These are phyloP conservation scores for Scedosporium minutisporum DNA, from an alignment of 2,329 filamentous ascomycete species.

Conservation along the genomic window DNA sequence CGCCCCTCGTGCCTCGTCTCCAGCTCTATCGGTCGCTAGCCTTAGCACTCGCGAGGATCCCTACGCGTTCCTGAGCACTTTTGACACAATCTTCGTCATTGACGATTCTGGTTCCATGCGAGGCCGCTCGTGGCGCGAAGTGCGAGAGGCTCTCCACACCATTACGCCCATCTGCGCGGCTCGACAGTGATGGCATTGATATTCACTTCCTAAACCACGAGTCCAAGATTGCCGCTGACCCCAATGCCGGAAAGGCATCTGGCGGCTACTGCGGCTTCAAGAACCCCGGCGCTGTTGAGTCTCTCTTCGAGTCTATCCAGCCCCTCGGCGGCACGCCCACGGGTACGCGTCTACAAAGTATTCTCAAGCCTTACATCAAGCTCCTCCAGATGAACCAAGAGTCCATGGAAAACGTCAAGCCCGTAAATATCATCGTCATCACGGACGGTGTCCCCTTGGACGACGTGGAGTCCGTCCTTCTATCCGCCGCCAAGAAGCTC, in stretches of 20 bases:
- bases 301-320: conserved; percentile 59
- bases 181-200: conserved; percentile 78
- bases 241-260: conserved; percentile 23
- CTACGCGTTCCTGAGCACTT: conserved; percentile 66
- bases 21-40: conserved; percentile 11
- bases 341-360: conserved; percentile 57
- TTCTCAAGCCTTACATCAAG: conserved; percentile 63
- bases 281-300: conserved; percentile 44
- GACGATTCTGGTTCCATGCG: conserved; percentile 89
- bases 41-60: conserved; percentile 47
- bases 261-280: conserved; percentile 57
- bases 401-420: conserved; percentile 46
- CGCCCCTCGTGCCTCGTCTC: conserved; percentile 3
- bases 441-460: conserved; percentile 80
- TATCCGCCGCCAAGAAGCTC: conserved; percentile 58
- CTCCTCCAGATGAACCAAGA: conserved; percentile 28
- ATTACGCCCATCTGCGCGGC: conserved; percentile 75
- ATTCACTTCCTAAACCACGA: conserved; percentile 79
- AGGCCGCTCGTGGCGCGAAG: conserved; percentile 67
- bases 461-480: conserved; percentile 63
- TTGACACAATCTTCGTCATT: conserved; percentile 84
- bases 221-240: conserved; percentile 25
- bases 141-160: conserved; percentile 54
- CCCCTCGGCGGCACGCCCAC: conserved; percentile 68
- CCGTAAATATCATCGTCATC: conserved; percentile 84